phyloP scores from a whole-genome alignment of 1,139 yeast genomes.

The Taiozyma sp. region DNA sequence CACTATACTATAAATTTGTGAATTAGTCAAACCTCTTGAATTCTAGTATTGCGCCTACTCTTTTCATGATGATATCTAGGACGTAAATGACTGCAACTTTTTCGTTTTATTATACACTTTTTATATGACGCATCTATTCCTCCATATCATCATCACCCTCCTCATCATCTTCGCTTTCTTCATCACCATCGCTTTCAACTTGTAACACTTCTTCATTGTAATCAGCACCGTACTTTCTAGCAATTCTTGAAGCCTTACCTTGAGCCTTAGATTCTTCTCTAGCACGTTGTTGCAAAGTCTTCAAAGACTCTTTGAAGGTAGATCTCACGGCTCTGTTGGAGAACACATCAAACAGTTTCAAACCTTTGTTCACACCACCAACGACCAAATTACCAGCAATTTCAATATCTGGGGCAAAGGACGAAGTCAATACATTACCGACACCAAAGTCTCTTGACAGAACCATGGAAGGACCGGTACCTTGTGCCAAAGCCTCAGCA shows the following conservation, averaged over 20 bases:
- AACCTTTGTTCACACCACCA: conserved; percentile 83
- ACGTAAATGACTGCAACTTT: not conserved
- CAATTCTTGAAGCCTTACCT: conserved; percentile 67
- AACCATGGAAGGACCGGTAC: conserved; percentile 81
- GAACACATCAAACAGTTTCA: conserved; percentile 92
- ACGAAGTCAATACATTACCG: conserved; percentile 82
- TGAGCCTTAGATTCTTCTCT: conserved; percentile 47
- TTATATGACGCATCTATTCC: not conserved
- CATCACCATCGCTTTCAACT: conserved; percentile 55
- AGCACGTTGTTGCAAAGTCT: conserved; percentile 50
- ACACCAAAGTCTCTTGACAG: conserved; percentile 90
- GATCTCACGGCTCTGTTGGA: conserved; percentile 75
- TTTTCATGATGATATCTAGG: not conserved
- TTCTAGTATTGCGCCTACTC: too few species aligned
- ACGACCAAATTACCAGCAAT: conserved; percentile 79
- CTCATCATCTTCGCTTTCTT: conserved; percentile 48
- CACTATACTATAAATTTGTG: too few species aligned
- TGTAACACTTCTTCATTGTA: conserved; percentile 53
- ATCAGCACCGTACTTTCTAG: conserved; percentile 53
- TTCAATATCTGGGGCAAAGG: conserved; percentile 86
- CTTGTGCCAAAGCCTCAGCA: conserved; percentile 29
- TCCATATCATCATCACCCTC: conserved; percentile 24
- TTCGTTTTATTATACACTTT: not conserved
- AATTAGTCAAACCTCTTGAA: too few species aligned
- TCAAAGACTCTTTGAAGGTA: conserved; percentile 57